These are phyloP conservation scores for Aspergillus quadrilineatus DNA, from an alignment of 2,329 filamentous ascomycete species.

Conservation along the genomic window DNA sequence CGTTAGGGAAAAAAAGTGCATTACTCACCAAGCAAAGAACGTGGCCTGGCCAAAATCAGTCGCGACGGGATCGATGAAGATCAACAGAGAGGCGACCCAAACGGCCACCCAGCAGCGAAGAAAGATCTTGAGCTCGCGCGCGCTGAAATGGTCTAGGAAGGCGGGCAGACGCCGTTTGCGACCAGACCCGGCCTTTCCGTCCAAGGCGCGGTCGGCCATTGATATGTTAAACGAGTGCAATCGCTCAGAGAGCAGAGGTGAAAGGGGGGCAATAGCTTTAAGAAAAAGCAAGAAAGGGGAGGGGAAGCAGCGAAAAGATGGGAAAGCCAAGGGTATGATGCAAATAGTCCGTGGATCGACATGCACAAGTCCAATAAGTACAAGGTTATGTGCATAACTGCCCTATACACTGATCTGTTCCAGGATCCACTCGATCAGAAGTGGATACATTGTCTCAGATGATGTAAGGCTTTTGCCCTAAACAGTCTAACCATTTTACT, in stretches of 20 bases:
- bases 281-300: neutral
- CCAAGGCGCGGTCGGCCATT: neutral
- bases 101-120: slow-evolving; percentile 49
- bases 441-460: slow-evolving; percentile 29
- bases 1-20: accelerated
- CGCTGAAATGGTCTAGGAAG: slow-evolving; percentile 48
- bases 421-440: slow-evolving; percentile 10
- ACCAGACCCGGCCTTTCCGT: neutral
- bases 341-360: neutral
- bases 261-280: neutral
- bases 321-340: neutral
- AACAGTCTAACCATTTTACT: slow-evolving; percentile 16
- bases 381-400: too few species aligned
- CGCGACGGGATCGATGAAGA: slow-evolving; percentile 49
- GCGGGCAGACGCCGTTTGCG: slow-evolving; percentile 22
- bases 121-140: slow-evolving; percentile 47
- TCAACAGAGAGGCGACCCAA: slow-evolving; percentile 49
- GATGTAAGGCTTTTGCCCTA: slow-evolving; percentile 23
- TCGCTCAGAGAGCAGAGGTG: neutral
- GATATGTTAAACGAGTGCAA: neutral
- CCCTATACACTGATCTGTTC: too few species aligned
- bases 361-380: too few species aligned
- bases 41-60: slow-evolving; percentile 44
- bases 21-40: slow-evolving; percentile 40
- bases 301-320: neutral